Evolutionary conservation across 2,329 filamentous ascomycete genomes (phyloP).

Genomic region (Blastomyces gilchristii): DNA sequence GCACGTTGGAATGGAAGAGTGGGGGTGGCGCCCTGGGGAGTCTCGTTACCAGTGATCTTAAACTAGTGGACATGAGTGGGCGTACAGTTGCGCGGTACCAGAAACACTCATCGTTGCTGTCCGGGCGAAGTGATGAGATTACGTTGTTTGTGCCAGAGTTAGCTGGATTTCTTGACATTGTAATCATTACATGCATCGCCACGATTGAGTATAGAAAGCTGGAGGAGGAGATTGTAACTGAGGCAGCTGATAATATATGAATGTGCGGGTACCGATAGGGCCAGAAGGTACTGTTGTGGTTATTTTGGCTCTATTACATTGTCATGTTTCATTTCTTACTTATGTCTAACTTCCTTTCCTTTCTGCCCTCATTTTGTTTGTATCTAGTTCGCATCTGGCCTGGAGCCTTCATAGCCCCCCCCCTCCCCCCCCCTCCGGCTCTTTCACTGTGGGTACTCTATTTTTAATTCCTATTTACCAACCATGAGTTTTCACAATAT

Average conservation of each 20-base stretch:
- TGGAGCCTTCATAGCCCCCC: background rate
- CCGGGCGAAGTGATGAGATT: slow-evolving; percentile 6
- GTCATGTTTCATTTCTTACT: background rate
- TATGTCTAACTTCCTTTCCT: too few species aligned
- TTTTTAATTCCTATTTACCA: background rate
- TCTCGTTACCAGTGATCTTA: slow-evolving; percentile 11
- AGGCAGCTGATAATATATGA: slow-evolving; percentile 4
- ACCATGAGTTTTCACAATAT: background rate
- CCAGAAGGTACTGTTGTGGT: background rate
- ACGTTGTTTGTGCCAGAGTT: slow-evolving; percentile 11
- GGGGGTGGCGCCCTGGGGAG: slow-evolving; percentile 8
- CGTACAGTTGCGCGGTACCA: slow-evolving; percentile 14
- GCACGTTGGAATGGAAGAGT: slow-evolving; percentile 14
- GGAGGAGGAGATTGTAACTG: slow-evolving; percentile 7
- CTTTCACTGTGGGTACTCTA: too few species aligned
- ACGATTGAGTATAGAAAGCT: slow-evolving; percentile 12
- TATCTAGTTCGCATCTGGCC: background rate
- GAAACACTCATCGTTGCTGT: slow-evolving; percentile 8
- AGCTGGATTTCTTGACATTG: slow-evolving; percentile 13
- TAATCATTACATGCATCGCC: slow-evolving; percentile 13
- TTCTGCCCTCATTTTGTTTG: background rate
- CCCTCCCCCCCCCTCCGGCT: background rate
- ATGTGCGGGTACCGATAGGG: background rate
- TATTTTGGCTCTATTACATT: background rate
- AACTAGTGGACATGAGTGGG: slow-evolving; percentile 10